phyloP scores from a whole-genome alignment of 495 filamentous ascomycete species.

The Annulohypoxylon nitens region DNA sequence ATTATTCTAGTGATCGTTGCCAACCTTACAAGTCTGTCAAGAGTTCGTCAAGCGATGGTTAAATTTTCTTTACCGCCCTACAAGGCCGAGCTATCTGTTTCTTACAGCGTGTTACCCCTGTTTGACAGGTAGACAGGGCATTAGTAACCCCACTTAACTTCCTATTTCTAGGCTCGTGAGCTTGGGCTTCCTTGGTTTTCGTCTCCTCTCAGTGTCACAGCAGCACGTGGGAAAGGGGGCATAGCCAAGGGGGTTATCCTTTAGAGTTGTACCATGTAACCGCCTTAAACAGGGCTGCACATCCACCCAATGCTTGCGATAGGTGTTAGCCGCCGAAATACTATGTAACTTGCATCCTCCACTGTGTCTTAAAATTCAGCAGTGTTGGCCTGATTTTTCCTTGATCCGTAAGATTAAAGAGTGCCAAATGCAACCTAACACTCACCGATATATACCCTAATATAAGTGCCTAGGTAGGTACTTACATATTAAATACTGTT shows the following conservation, averaged over 20 bases:
- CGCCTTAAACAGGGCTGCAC: constrained; percentile 22
- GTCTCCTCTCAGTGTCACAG: constrained; percentile 29
- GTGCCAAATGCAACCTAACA: not conserved
- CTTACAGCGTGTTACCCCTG: constrained; percentile 16
- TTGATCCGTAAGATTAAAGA: not conserved
- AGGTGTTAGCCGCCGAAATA: constrained; percentile 10
- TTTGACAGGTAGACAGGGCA: constrained; percentile 19
- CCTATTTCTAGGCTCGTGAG: constrained; percentile 24
- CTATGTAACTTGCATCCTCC: not conserved
- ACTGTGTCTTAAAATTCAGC: not conserved
- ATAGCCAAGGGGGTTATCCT: constrained; percentile 4
- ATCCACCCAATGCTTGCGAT: constrained; percentile 2
- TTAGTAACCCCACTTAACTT: constrained; percentile 25
- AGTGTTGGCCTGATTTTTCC: not conserved
- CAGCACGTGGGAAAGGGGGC: constrained; percentile 35
- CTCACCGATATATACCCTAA: not conserved
- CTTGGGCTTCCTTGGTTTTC: constrained; percentile 17
- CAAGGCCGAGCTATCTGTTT: constrained; percentile 7
- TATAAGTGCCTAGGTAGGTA: not conserved
- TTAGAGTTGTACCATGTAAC: constrained; percentile 5
- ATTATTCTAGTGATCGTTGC: not conserved
- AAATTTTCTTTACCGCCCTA: constrained; percentile 6
- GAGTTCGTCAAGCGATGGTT: not conserved
- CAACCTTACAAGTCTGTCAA: not conserved
- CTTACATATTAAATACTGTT: not conserved